Conservation (phyloP, 495 filamentous ascomycete species). For the Aspergillus avenaceus region DNA sequence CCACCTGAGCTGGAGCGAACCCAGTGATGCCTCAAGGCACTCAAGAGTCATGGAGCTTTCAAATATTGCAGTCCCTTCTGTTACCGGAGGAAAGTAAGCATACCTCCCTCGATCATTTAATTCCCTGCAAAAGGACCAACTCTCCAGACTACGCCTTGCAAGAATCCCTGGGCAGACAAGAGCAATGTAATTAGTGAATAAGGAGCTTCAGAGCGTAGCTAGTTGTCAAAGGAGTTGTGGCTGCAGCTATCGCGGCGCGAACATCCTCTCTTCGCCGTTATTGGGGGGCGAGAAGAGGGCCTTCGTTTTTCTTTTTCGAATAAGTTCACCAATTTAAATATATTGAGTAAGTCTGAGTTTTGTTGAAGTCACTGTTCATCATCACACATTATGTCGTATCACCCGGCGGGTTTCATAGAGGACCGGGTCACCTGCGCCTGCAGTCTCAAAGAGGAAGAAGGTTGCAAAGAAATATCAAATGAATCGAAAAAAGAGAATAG, state of each 20-base stretch:
- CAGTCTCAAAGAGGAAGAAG: conserved; percentile 1
- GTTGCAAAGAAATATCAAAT: conserved; percentile 1
- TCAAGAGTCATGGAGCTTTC: no score
- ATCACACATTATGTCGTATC: conserved; percentile 28
- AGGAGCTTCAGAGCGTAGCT: neutral
- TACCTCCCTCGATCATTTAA: no score
- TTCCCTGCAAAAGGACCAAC: neutral
- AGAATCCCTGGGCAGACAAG: neutral
- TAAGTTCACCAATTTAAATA: conserved; percentile 17
- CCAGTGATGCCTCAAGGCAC: neutral
- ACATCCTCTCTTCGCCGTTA: neutral
- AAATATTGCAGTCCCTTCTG: no score
- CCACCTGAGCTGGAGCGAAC: neutral
- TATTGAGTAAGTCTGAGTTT: conserved; percentile 15
- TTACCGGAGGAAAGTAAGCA: no score
- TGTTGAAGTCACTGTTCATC: conserved; percentile 19
- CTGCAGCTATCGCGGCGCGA: neutral
- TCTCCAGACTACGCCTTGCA: neutral
- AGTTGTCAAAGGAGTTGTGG: neutral
- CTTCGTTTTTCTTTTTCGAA: conserved; percentile 5
- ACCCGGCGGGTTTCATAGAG: conserved; percentile 8
- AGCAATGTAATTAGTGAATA: neutral
- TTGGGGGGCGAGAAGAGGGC: neutral
- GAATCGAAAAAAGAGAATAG: conserved; percentile 4
- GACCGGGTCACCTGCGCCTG: conserved; percentile 1